Base-by-base conservation (phyloP, 257 asterid genomes). In the Solanum microdontum region DNA sequence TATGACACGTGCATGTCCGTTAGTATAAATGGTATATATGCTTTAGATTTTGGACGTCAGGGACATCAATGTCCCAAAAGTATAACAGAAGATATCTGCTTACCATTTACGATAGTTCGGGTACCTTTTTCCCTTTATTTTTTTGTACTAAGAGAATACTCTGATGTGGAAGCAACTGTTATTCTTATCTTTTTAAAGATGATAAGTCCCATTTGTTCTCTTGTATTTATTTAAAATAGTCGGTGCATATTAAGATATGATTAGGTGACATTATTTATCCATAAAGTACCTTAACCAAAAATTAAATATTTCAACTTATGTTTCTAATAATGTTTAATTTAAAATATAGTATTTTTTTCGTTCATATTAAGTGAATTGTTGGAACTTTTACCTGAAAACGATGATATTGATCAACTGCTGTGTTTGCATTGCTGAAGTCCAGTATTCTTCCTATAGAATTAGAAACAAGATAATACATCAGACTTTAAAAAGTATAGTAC, bases 361-460 rank as follows among this genome's bases (percentile, higher is more conserved):
- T 62, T 0, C 12, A 21, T 21, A 58, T 58, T 58, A 62, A 62
- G 30, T 62, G 3, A 62, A 64, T 64, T 5, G 15, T 64, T n/a
- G 32, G 0, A n/a, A n/a, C 24, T 3, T n/a, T 64, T 48, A 94
- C 98, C 95, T 91, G 84, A 89, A 94, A 95, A 45, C 98, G 98
- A 91, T 95, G 98, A 85, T 94, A 95, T 82, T 95, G 98, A 95
- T 94, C 98, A 55, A 95, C 98, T 21, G 97, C 94, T 30, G 93
- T 92, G 86, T 93, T 85, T 64, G 98, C 98, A 89, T 94, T 93
- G 95, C 98, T 95, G 91, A 93, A 95, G 86, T 95, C 98, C 93
- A 93, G 84, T 88, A 95, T 92, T 89, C 94, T 93, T 83, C 98
- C 98, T 94, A 21, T 32, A 37, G 37, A 30, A 62, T 17, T 58